These are phyloP conservation scores for Schizophyllum amplum DNA, from an alignment of 1,284 basidiomycete genomes.

Conservation along the genomic window DNA sequence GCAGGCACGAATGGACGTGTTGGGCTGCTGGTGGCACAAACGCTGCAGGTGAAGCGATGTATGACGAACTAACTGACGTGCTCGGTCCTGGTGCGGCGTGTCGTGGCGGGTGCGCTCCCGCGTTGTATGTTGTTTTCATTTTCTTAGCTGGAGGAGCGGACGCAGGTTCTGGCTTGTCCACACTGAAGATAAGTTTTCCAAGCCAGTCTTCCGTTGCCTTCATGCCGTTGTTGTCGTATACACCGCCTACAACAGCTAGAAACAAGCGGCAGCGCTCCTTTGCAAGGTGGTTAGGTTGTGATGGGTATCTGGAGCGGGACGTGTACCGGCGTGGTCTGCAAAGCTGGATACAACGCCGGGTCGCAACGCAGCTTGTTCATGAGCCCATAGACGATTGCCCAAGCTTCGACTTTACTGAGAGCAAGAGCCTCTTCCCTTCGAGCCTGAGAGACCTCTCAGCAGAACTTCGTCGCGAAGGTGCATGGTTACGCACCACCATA, in stretches of 20 bases:
- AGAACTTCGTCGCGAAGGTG: not conserved
- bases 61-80: too few species aligned
- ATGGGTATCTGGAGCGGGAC: not conserved
- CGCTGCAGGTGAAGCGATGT: too few species aligned
- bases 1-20: too few species aligned
- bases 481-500: not conserved
- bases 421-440: not conserved
- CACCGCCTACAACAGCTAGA: not conserved
- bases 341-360: not conserved
- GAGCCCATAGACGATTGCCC: not conserved
- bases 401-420: not conserved
- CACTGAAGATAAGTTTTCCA: not conserved
- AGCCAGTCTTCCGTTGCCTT: not conserved
- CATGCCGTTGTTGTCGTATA: not conserved
- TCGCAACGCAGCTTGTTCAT: not conserved
- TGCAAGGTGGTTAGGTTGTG: not conserved
- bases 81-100: too few species aligned
- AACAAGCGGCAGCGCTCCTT: not conserved
- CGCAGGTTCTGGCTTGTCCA: not conserved
- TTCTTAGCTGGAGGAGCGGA: not conserved
- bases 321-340: not conserved
- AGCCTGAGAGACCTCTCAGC: not conserved
- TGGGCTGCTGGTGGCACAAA: too few species aligned
- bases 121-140: too few species aligned
- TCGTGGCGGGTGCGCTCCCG: too few species aligned